Evolutionary conservation across 2,329 filamentous ascomycete genomes (phyloP).

Genomic region (Dactylellina sp.): DNA sequence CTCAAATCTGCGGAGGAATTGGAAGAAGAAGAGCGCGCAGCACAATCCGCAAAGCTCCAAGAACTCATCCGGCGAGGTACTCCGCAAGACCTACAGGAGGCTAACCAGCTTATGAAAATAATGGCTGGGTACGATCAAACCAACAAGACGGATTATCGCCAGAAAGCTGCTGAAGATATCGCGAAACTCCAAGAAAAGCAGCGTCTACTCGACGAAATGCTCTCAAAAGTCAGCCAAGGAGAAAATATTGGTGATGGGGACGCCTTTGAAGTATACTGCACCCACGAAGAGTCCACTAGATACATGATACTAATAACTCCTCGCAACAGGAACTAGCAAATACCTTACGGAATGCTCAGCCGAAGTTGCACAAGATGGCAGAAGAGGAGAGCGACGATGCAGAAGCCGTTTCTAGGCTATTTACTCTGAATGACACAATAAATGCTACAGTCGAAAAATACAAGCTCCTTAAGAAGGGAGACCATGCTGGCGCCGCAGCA

Average conservation of each 20-base stretch:
- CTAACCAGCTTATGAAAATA: conserved; percentile 97
- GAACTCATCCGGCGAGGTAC: conserved; percentile 92
- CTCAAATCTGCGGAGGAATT: conserved; percentile 97
- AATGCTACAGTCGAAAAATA: conserved; percentile 95
- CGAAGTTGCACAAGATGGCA: conserved; percentile 99
- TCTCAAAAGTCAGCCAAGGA: conserved; percentile 83
- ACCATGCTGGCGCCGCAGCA: conserved; percentile 81
- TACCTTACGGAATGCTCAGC: conserved; percentile 90
- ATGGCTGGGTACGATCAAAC: conserved; percentile 98
- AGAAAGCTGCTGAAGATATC: conserved; percentile 96
- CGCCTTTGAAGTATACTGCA: conserved; percentile 71
- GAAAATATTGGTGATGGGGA: conserved; percentile 80
- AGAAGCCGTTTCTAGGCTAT: conserved; percentile 91
- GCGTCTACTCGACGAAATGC: conserved; percentile 87
- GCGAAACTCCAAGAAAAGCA: conserved; percentile 96
- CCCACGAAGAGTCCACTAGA: conserved; percentile 66
- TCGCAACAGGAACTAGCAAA: conserved; percentile 79
- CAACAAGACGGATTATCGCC: conserved; percentile 96
- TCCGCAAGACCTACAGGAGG: conserved; percentile 93
- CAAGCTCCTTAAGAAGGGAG: conserved; percentile 94
- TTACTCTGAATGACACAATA: conserved; percentile 99
- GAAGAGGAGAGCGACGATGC: conserved; percentile 98
- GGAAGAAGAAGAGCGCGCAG: conserved; percentile 94
- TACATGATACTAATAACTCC: conserved; percentile 6
- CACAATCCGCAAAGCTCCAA: conserved; percentile 97